Base-by-base conservation (phyloP, 257 asterid species). In the Paraleonurus japonicus region DNA sequence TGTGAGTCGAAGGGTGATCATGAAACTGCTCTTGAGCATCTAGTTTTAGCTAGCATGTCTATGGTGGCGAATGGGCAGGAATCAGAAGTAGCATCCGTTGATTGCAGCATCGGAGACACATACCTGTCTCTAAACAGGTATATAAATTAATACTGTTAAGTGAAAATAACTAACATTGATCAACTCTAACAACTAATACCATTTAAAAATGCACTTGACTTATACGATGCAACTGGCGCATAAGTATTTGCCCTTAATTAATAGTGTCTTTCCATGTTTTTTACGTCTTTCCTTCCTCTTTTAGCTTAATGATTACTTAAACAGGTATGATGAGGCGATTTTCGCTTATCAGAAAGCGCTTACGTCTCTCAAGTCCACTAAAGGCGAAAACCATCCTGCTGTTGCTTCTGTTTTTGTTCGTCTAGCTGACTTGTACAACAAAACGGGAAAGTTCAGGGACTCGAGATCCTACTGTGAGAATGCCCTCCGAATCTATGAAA, bases 1-100 rank as follows among this genome's bases (percentile, higher is more conserved):
- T 89, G 88, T 68, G 94, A 93, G 54, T 85, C 96, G 0, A 90
- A 89, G 76, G 96, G 97, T 3, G 89, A 93, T 33, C 97, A 90
- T 33, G 98, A 93, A 70, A 78, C 83, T 65, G 96, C 98, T 11
- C 96, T 94, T 7, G 98, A 94, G 82, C 97, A 94, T 81, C 90
- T 94, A 28, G 98, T 94, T 45, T 66, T 94, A 73, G 96, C 98
- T 69, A 91, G 97, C 87, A 89, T 90, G 96, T 85, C 97, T 11
- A 89, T 93, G 97, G 95, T 79, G 77, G 92, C 95, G 22, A 87
- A 82, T 33, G 98, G 95, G 70, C 97, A 87, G 65, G 97, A 93
- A 77, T 69, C 94, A 0, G 98, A 93, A 33, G 98, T 90, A 66
- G 94, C 97, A 12, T 73, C 90, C 6, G 86, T 90, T 9, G 97